Percentiles rank a stretch among this genome's conserved stretches.
phyloP scores from a whole-genome alignment of 257 asterid genomes.

The Ocimum tenuiflorum region DNA sequence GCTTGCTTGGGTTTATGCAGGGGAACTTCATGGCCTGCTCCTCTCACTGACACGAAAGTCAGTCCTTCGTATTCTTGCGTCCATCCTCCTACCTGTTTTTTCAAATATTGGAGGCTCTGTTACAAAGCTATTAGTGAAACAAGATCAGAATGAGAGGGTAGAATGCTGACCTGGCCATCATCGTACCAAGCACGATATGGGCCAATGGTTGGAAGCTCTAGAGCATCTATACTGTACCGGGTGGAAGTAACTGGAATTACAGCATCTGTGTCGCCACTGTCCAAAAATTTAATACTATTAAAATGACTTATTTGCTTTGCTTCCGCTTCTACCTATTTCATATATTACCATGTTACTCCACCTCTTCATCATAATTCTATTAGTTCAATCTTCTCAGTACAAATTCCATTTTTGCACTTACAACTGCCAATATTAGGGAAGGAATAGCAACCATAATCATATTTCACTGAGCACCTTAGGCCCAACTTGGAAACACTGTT shows the following conservation, averaged over 20 bases:
- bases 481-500: background rate
- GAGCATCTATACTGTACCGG: conserved; percentile 69
- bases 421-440: background rate
- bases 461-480: background rate
- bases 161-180: conserved; percentile 69
- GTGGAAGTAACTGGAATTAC: conserved; percentile 93
- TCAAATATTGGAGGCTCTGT: background rate
- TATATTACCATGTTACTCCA: background rate
- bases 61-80: conserved; percentile 73
- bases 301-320: background rate
- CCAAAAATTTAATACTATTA: background rate
- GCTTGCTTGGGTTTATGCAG: conserved; percentile 79
- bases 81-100: conserved; percentile 87
- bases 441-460: background rate
- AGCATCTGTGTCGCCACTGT: conserved; percentile 91
- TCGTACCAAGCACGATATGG: conserved; percentile 89
- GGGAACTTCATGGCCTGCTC: conserved; percentile 91
- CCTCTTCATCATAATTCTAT: too few relatives aligned
- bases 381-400: background rate
- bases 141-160: background rate
- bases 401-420: background rate
- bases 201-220: conserved; percentile 51
- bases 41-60: conserved; percentile 74
- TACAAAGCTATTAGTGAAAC: background rate
- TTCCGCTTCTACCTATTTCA: too few relatives aligned